Percentiles rank a stretch among this genome's conserved stretches.
phyloP scores from a whole-genome alignment of 768 basidiomycete genomes.

The Mycena rebaudengoi region DNA sequence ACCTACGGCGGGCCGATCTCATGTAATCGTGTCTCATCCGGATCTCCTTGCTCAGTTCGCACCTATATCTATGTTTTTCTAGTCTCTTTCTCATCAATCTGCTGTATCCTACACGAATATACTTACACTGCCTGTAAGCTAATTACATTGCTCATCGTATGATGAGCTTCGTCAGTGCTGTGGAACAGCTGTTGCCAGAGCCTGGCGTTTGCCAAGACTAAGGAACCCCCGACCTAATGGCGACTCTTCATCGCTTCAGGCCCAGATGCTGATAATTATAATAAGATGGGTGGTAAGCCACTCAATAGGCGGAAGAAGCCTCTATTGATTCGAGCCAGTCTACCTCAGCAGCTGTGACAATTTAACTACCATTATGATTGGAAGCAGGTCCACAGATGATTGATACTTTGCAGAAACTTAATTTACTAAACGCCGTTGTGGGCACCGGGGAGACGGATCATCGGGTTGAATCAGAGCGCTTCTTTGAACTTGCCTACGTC shows the following conservation, averaged over 20 bases:
- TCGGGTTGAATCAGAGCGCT: too few species aligned
- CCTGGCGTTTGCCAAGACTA: neutral
- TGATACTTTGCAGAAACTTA: too few species aligned
- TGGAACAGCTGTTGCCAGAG: neutral
- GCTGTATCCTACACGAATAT: constrained; percentile 21
- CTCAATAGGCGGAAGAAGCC: too few species aligned
- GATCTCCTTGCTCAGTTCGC: neutral
- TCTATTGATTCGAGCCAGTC: too few species aligned
- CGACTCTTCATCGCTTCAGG: neutral
- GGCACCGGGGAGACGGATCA: too few species aligned
- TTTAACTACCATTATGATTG: too few species aligned
- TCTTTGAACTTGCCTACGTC: too few species aligned
- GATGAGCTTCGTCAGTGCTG: neutral
- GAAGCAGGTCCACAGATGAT: too few species aligned
- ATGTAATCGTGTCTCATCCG: constrained; percentile 48
- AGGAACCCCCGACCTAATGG: neutral
- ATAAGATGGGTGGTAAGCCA: too few species aligned
- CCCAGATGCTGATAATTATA: too few species aligned
- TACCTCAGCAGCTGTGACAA: too few species aligned
- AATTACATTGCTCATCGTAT: neutral
- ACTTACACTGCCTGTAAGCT: constrained; percentile 17
- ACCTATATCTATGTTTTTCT: neutral
- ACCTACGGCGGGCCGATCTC: constrained; percentile 74
- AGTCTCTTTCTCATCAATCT: neutral
- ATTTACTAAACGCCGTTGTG: too few species aligned